phyloP scores from a whole-genome alignment of 257 asterid genomes.

The Nicotiana obtusifolia region DNA sequence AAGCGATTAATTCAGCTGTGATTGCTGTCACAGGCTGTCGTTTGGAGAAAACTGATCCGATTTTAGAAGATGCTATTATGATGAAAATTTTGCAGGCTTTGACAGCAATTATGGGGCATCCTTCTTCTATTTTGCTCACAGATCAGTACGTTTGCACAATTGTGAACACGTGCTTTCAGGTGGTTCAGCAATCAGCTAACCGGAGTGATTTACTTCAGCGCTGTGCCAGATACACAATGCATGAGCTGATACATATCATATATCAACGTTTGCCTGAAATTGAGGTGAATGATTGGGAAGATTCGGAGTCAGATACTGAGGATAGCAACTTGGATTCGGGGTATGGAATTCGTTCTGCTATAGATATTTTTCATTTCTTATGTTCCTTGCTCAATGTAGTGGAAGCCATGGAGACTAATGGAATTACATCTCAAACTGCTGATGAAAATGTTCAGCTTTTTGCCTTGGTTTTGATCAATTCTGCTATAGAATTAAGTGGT shows the following conservation, averaged over 20 bases:
- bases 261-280: conserved; percentile 65
- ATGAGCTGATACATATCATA: conserved; percentile 70
- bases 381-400: conserved; percentile 84
- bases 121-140: conserved; percentile 55
- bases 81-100: conserved; percentile 68
- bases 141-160: conserved; percentile 74
- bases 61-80: conserved; percentile 74
- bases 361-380: conserved; percentile 83
- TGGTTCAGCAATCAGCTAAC: conserved; percentile 68
- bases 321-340: conserved; percentile 60
- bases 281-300: conserved; percentile 74
- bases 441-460: conserved; percentile 76
- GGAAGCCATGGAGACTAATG: conserved; percentile 55
- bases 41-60: conserved; percentile 61
- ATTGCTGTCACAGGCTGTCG: conserved; percentile 62
- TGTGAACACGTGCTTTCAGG: conserved; percentile 86
- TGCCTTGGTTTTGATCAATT: conserved; percentile 63
- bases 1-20: conserved; percentile 46
- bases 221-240: conserved; percentile 78
- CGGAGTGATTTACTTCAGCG: conserved; percentile 80
- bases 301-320: conserved; percentile 80
- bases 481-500: conserved; percentile 79
- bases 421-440: conserved; percentile 33
- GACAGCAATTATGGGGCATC: conserved; percentile 67
- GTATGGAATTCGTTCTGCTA: conserved; percentile 70